Evolutionary conservation across 768 basidiomycete species (phyloP).

Genomic region (Suillus paluster): DNA sequence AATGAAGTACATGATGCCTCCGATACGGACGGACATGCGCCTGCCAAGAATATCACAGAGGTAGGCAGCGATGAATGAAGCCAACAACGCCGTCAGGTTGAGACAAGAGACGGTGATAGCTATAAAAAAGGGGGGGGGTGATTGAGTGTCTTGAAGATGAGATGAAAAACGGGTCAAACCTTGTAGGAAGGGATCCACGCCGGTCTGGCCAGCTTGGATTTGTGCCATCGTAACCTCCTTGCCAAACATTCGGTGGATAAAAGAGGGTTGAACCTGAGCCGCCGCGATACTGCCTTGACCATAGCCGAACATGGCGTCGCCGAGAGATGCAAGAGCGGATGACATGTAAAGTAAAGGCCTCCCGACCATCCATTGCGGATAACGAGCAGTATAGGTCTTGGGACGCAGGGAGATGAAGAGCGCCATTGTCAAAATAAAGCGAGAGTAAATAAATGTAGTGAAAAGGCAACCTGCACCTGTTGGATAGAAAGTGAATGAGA

Average conservation of each 20-base stretch:
- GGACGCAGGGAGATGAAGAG: slow-evolving; percentile 38
- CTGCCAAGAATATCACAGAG: slow-evolving; percentile 55
- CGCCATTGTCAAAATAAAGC: slow-evolving; percentile 18
- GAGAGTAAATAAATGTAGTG: slow-evolving; percentile 5
- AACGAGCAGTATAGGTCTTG: slow-evolving; percentile 47
- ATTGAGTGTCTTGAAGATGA: neutral
- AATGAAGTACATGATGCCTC: slow-evolving; percentile 52
- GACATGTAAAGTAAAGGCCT: slow-evolving; percentile 52
- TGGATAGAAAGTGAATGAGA: slow-evolving; percentile 1
- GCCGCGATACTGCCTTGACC: slow-evolving; percentile 57
- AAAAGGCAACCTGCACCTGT: slow-evolving; percentile 4
- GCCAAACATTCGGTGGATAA: slow-evolving; percentile 54
- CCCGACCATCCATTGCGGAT: slow-evolving; percentile 58
- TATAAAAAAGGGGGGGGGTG: slow-evolving; percentile 19
- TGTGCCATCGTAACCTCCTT: slow-evolving; percentile 47
- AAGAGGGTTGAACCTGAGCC: slow-evolving; percentile 56
- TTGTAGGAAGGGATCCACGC: slow-evolving; percentile 50
- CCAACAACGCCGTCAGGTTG: slow-evolving; percentile 53
- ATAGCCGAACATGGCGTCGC: slow-evolving; percentile 62
- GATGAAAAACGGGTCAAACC: slow-evolving; percentile 33
- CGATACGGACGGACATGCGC: slow-evolving; percentile 53
- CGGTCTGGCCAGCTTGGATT: slow-evolving; percentile 46
- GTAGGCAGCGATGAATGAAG: slow-evolving; percentile 51
- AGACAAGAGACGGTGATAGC: slow-evolving; percentile 55
- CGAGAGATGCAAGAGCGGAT: slow-evolving; percentile 56